Evolutionary conservation across 768 basidiomycete species (phyloP).

Genomic region (Suillus plorans): DNA sequence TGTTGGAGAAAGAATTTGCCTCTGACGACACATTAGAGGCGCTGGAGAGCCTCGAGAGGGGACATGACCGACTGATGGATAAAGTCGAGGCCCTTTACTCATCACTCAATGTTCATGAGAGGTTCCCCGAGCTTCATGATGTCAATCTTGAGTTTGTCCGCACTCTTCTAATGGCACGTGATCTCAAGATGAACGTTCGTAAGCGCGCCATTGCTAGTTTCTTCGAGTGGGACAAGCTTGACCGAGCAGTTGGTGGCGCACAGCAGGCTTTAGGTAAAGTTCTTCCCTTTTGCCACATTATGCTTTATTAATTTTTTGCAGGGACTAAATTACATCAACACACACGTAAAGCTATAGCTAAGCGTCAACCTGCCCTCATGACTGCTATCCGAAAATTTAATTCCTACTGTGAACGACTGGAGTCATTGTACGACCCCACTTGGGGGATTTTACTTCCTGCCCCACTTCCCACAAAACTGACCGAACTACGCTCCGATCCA

Average conservation of each 20-base stretch:
- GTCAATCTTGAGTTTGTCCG: conserved; percentile 9
- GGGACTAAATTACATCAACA: conserved; percentile 33
- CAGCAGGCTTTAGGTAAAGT: conserved; percentile 27
- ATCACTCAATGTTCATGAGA: conserved; percentile 10
- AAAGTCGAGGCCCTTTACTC: conserved; percentile 11
- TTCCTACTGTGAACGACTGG: conserved; percentile 22
- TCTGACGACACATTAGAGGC: conserved; percentile 9
- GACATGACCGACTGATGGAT: background rate
- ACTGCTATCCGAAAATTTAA: conserved; percentile 30
- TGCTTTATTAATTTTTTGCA: background rate
- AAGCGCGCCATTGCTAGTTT: conserved; percentile 24
- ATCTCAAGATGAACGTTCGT: conserved; percentile 27
- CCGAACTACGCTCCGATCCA: conserved; percentile 12
- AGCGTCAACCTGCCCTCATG: conserved; percentile 25
- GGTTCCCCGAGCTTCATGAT: conserved; percentile 8
- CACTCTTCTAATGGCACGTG: conserved; percentile 7
- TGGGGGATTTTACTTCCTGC: conserved; percentile 34
- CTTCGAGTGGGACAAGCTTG: conserved; percentile 27
- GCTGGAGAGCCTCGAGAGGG: conserved; percentile 19
- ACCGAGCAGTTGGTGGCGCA: conserved; percentile 20
- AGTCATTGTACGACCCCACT: conserved; percentile 13
- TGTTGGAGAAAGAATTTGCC: conserved; percentile 9
- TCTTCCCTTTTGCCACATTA: no score
- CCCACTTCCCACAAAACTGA: conserved; percentile 31
- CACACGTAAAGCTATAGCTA: conserved; percentile 27